Conservation (phyloP, 1,284 basidiomycete genomes). For the Termitomyces sp. region DNA sequence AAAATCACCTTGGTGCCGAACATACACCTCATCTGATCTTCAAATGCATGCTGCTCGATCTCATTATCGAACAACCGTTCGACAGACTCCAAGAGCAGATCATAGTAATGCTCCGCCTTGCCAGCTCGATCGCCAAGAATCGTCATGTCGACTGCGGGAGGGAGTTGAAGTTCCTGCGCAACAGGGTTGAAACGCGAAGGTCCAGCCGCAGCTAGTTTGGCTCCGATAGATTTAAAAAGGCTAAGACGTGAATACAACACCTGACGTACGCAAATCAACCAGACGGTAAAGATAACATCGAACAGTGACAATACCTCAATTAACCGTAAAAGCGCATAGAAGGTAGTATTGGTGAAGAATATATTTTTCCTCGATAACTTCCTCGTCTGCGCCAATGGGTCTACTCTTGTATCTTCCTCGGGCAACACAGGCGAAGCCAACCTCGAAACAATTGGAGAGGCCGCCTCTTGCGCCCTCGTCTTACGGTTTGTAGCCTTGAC, state of each 20-base stretch:
- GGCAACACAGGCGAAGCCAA: slow-evolving; percentile 50
- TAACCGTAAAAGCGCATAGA: slow-evolving; percentile 82
- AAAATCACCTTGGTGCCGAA: slow-evolving; percentile 73
- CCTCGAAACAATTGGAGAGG: slow-evolving; percentile 40
- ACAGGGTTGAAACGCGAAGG: slow-evolving; percentile 21
- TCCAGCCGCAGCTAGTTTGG: slow-evolving; percentile 32
- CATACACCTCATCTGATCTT: slow-evolving; percentile 88
- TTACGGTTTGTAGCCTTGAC: slow-evolving; percentile 62
- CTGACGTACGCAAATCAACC: slow-evolving; percentile 33
- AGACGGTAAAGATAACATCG: not conserved
- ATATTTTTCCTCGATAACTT: slow-evolving; percentile 43
- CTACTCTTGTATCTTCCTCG: slow-evolving; percentile 38
- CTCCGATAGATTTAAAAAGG: slow-evolving; percentile 70
- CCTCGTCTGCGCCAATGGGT: slow-evolving; percentile 22
- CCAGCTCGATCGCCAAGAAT: slow-evolving; percentile 20
- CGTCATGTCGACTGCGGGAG: slow-evolving; percentile 16
- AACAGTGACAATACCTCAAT: slow-evolving; percentile 59
- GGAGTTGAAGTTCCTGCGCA: slow-evolving; percentile 31
- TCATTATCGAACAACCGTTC: slow-evolving; percentile 92
- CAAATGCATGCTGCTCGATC: slow-evolving; percentile 81
- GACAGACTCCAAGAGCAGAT: slow-evolving; percentile 79
- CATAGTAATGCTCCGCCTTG: slow-evolving; percentile 66
- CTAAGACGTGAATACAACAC: slow-evolving; percentile 83
- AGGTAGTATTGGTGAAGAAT: slow-evolving; percentile 88
- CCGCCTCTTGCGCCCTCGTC: slow-evolving; percentile 43